phyloP scores from a whole-genome alignment of 306 rosid genomes.

The Ceratonia siliqua region DNA sequence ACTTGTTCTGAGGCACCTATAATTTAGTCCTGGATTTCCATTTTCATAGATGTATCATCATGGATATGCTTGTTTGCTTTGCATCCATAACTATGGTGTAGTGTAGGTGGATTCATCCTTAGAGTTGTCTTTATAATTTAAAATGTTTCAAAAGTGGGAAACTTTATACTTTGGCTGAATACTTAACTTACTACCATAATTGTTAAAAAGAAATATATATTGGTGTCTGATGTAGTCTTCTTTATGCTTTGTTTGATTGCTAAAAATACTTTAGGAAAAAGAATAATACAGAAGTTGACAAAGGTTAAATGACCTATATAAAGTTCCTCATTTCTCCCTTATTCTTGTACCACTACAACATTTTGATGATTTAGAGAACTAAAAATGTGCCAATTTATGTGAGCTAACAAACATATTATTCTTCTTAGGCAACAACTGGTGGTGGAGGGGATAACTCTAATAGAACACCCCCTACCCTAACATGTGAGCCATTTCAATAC shows the following conservation, averaged over 20 bases:
- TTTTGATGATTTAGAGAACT: background rate
- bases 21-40: background rate
- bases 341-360: too few species aligned
- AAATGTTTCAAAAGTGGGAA: background rate
- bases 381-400: slow-evolving; percentile 32
- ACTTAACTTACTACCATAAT: background rate
- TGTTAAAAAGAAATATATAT: background rate
- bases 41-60: background rate
- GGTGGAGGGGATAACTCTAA: too few species aligned
- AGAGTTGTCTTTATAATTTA: background rate
- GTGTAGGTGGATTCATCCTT: background rate
- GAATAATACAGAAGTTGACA: background rate
- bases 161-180: background rate
- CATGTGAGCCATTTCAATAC: too few species aligned
- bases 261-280: background rate
- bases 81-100: background rate
- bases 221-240: background rate
- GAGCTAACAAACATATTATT: slow-evolving; percentile 30
- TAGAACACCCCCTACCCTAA: too few species aligned
- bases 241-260: background rate
- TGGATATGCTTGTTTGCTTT: background rate
- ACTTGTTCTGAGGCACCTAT: background rate
- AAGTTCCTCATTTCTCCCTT: background rate
- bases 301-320: background rate
- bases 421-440: slow-evolving; percentile 92